Base-by-base conservation (phyloP, 2,329 filamentous ascomycete species). In the Phialophora chinensis region DNA sequence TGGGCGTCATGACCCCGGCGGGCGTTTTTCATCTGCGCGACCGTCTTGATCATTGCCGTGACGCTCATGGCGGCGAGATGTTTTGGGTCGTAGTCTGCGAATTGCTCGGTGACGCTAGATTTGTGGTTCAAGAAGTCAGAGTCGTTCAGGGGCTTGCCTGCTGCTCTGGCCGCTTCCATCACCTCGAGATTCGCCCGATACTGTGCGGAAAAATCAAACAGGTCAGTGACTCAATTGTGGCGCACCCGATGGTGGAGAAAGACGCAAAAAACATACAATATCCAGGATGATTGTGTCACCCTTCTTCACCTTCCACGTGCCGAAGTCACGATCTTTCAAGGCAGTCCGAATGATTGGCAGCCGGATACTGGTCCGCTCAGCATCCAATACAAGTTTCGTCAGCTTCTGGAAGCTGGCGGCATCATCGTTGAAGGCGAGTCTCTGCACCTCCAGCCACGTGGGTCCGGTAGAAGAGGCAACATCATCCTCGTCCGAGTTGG, bases 1-100 rank as follows among this genome's bases (percentile, higher is more conserved):
- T 53, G 50, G 50, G 50, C 50, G 50, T 53, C 50, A 14, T 53
- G 50, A 23, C 50, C 50, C 4, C 50, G 50, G 50, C 50, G 50
- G 6, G 50, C 20, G 25, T 53, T 53, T 12, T 53, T 53, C 50
- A 53, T 53, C 50, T 53, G 50, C 25, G 50, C 50, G 50, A 53
- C 25, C 12, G 23, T 53, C 20, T 17, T 25, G 27, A 53, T 53
- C 50, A 53, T 53, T 1, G 27, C 20, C 12, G 50, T 31, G 10
- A 53, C 50, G 50, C 20, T 25, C 20, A 53, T 25, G 7, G 50
- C n/a, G 4, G 50, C 50, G 5, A 53, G 50, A 2, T 53, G n/a
- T 4, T 53, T 53, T 12, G 50, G 50, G 50, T 53, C 25, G 50
- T 53, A 53, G 50, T 53, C 50, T 6, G 50, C 50, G 25, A 53